Evolutionary conservation across 495 filamentous ascomycete species (phyloP), one percentile per base, ranked within the genome.

Genomic region (Echria macrotheca): DNA sequence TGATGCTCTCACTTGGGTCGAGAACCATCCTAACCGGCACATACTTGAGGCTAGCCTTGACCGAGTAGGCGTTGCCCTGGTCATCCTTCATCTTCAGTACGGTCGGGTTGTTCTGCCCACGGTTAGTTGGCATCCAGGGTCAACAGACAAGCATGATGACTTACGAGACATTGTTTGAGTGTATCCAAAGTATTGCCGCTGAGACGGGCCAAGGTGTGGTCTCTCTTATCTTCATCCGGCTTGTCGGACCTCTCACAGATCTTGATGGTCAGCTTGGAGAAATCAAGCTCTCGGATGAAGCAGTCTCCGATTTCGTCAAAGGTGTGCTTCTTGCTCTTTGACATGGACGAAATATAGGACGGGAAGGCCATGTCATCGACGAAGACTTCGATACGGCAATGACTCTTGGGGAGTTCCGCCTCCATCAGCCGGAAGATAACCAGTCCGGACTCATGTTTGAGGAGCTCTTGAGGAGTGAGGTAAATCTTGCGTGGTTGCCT

Each of bases 341-440:
- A 79, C 48, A 83, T 88, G 7, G 83, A 76, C 11, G 88, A 89
- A n/a, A 73, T 71, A 59, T 94, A 96, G 2, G 89, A 83, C 1
- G 93, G 87, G 76, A 91, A 97, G 36, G 86, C 77, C 77, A 90
- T 88, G 58, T 99, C 93, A 66, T 99, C 93, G 68, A 97, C 91
- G 37, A 94, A 60, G 15, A 97, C 82, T 59, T 99, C 91, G 26
- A 99, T 69, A 57, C 87, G 82, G 18, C 82, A 84, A 56, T 89
- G 79, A 38, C 72, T 81, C 48, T 86, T 83, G 12, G 85, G 76
- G 50, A 97, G 73, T 32, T 94, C 80, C 22, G 82, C 89, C 51
- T 96, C 89, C 57, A 96, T 83, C 49, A 99, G 77, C 60, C 89
- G 90, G 79, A 97, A 97, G 37, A 97, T 86, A 45, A 99, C 74